phyloP scores from a whole-genome alignment of 306 rosid species.

The Malus orientalis region DNA sequence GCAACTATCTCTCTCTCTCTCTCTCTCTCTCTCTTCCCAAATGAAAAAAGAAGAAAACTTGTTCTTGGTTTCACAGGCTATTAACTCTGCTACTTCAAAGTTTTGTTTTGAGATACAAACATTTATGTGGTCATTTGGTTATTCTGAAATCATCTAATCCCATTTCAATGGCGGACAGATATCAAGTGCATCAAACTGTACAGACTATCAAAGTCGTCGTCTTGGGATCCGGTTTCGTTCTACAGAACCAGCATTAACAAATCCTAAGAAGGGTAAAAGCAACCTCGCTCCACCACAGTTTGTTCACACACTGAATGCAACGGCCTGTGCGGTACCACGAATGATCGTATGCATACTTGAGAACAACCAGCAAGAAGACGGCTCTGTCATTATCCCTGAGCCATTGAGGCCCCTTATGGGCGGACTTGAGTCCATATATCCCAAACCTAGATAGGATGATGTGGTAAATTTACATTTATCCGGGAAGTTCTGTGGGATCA shows the following conservation, averaged over 20 bases:
- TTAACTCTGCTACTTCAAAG: neutral
- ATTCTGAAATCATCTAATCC: neutral
- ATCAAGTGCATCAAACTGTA: constrained; percentile 89
- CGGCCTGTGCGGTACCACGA: constrained; percentile 89
- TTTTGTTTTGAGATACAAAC: neutral
- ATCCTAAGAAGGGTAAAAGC: constrained; percentile 54
- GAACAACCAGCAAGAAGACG: constrained; percentile 84
- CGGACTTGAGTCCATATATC: constrained; percentile 49
- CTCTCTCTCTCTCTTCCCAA: neutral
- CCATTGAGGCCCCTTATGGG: constrained; percentile 83
- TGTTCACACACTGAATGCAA: constrained; percentile 90
- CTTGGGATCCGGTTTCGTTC: constrained; percentile 79
- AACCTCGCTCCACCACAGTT: constrained; percentile 62
- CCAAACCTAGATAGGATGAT: constrained; percentile 23
- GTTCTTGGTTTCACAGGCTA: neutral
- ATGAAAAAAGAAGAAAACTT: neutral
- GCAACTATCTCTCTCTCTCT: neutral
- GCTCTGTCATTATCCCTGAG: constrained; percentile 65
- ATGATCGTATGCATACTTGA: constrained; percentile 86
- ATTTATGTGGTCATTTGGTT: neutral
- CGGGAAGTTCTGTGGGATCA: neutral
- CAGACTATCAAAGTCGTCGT: constrained; percentile 83
- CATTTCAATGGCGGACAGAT: constrained; percentile 41
- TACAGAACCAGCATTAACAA: constrained; percentile 33
- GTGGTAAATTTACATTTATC: neutral